Conservation (phyloP, 139 green algal genomes). For the Tetradesmus lagerheimii region DNA sequence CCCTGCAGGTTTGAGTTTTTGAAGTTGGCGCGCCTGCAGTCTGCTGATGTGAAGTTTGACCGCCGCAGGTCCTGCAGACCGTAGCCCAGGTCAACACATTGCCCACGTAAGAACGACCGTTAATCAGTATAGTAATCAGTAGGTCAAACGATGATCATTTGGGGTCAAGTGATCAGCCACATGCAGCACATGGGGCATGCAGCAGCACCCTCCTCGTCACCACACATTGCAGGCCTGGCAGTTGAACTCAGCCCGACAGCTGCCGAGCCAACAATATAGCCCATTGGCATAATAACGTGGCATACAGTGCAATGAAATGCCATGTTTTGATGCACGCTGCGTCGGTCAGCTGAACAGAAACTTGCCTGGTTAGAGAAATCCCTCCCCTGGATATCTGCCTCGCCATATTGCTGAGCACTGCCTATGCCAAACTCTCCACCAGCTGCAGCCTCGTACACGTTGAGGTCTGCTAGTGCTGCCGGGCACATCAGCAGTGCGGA, state of each 20-base stretch:
- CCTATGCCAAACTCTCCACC: conserved; percentile 83
- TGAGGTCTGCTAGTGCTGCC: conserved; percentile 30
- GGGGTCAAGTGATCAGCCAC: not conserved
- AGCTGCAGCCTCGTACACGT: conserved; percentile 55
- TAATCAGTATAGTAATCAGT: not conserved
- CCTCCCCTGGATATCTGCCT: conserved; percentile 73
- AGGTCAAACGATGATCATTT: not conserved
- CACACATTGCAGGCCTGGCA: not conserved
- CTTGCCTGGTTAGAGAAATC: conserved; percentile 74
- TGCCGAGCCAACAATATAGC: not conserved
- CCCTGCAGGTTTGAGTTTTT: conserved; percentile 70
- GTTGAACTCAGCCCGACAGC: not conserved
- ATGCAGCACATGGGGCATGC: conserved; percentile 7
- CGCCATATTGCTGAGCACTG: conserved; percentile 81
- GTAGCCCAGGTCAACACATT: not conserved
- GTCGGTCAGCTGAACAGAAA: not conserved
- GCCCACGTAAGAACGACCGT: no score
- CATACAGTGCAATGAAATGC: not conserved
- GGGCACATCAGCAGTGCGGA: conserved; percentile 8
- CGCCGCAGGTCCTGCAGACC: conserved; percentile 78
- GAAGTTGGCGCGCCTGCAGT: conserved; percentile 76
- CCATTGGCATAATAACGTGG: not conserved
- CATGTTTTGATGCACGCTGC: not conserved
- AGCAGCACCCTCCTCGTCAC: not conserved
- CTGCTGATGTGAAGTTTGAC: conserved; percentile 91